Evolutionary conservation across 2,329 filamentous ascomycete species (phyloP), one percentile per base, ranked within the genome.

Genomic region (Aciculosporium take): DNA sequence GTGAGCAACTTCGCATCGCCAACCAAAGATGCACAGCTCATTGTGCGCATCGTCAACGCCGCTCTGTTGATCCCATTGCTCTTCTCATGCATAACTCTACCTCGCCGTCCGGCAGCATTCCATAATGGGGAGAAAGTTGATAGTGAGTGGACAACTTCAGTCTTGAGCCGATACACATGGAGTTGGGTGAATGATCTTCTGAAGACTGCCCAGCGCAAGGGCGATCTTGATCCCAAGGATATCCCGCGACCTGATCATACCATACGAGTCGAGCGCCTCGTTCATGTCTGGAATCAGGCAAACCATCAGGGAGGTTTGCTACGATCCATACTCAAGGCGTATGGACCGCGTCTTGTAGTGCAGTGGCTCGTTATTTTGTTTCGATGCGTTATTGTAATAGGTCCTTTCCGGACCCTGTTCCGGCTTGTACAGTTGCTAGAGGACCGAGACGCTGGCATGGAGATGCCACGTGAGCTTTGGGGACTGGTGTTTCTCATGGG

Each of bases 341-440:
- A 85, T 54, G 71, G 70, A 45, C 56, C 57, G 20, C 56, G 64
- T 1, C 65, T 88, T 30, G 49, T 66, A 1, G 42, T 73, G 7
- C 82, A 87, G 58, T 78, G 73, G 63, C 35, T 60, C 2, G 54
- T 83, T 7, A 76, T 74, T 10, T 45, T 75, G 1, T 46, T 68
- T 6, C 65, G 68, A 17, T 71, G 73, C 7, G 49, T 79, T 24
- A 50, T 81, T n/a, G 76, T 75, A 42, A 78, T 87, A 44, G 71
- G 74, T 0, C 84, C 84, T 0, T 84, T 85, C 52, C 74, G 79
- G 56, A 72, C 78, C 23, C 74, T 84, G 47, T 67, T 79, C 43
- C 71, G 73, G 36, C 70, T 89, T 10, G 68, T 89, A 17, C 67
- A 66, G 27, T 67, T 73, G 2, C 66, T 89, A 7, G 82, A 89